A percentile compares a stretch with the other conserved stretches of the same genome.
Evolutionary conservation across 2,329 filamentous ascomycete genomes (phyloP).

Genomic region (Rutstroemia sp.): DNA sequence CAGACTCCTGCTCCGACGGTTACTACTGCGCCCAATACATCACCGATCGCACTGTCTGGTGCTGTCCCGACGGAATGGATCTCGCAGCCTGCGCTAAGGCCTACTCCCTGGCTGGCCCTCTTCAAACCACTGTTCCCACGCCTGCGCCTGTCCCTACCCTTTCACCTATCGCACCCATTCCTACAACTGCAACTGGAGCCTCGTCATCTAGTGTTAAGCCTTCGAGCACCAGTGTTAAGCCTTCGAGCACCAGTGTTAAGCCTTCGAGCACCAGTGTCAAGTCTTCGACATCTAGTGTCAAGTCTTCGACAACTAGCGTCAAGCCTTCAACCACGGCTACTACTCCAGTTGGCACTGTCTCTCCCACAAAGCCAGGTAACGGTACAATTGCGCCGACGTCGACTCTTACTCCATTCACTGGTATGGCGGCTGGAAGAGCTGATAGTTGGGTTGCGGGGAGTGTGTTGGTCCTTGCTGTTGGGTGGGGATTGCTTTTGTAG

Average conservation of each 20-base stretch:
- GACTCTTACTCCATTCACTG: neutral
- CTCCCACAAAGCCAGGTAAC: neutral
- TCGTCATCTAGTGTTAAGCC: neutral
- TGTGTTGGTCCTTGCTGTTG: neutral
- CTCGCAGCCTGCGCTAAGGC: slow-evolving; percentile 46
- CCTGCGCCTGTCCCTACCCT: neutral
- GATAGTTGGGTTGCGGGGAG: neutral
- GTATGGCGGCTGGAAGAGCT: neutral
- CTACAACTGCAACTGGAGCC: neutral
- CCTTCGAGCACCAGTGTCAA: too few species aligned
- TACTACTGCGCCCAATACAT: slow-evolving; percentile 55
- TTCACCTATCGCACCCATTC: neutral
- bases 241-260: neutral
- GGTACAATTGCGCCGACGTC: neutral
- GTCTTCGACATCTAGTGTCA: too few species aligned
- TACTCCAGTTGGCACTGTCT: neutral
- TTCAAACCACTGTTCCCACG: slow-evolving; percentile 24
- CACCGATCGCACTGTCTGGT: slow-evolving; percentile 43
- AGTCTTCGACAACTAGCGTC: neutral
- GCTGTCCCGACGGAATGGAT: slow-evolving; percentile 47
- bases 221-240: neutral
- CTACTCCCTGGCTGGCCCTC: slow-evolving; percentile 40
- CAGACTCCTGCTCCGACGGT: slow-evolving; percentile 10
- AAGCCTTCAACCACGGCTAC: neutral
- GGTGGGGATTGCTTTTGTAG: slow-evolving; percentile 1